Base-by-base conservation (phyloP, 352 stramenopile genomes). In the Salisapilia sapeloensis region DNA sequence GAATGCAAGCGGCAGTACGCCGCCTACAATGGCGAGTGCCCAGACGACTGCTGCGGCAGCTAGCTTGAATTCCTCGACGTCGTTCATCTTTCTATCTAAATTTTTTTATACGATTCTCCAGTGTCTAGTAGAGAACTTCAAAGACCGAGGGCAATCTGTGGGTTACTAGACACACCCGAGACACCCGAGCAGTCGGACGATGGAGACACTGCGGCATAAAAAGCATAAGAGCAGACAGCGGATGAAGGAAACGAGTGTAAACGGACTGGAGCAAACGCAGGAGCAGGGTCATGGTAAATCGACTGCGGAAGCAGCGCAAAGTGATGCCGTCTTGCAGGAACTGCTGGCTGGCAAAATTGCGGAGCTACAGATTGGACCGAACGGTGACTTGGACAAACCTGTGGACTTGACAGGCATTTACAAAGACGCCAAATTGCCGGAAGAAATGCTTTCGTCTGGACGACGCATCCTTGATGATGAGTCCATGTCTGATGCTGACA, bases 331-430 rank as follows among this genome's bases (percentile, higher is more conserved):
- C 17, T 43, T 91, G 40, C 54, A 64, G n/a, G 71, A 91, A 23
- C 38, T 91, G 17, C 50, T 91, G 29, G 52, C 66, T 8, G 69
- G 69, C 23, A 91, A 91, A 43, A 91, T 91, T 35, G 75, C 71
- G 1, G 66, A 86, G 49, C 63, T 91, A 28, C 61, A 91, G 58
- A 60, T 91, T 26, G 75, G 75, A 21, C 67, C 64, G 29, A 65
- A 84, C 24, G 65, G 83, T 34, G 78, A 77, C 33, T 41, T 91
- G 5, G 71, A 87, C 35, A 40, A 56, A 8, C 69, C 71, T 21
- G 79, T 85, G 28, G 65, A 81, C 11, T 36, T 87, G 9, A 17
- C 16, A 70, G 56, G 60, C 3, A 81, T 84, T 35, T 87, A 61
- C 37, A 44, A 65, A 49, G 71, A 84, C 39, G 67, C 79, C 18